A percentile compares a stretch with the other conserved stretches of the same genome.
Evolutionary conservation across 2,329 filamentous ascomycete genomes (phyloP).

Genomic region (Fusarium nematophilum): DNA sequence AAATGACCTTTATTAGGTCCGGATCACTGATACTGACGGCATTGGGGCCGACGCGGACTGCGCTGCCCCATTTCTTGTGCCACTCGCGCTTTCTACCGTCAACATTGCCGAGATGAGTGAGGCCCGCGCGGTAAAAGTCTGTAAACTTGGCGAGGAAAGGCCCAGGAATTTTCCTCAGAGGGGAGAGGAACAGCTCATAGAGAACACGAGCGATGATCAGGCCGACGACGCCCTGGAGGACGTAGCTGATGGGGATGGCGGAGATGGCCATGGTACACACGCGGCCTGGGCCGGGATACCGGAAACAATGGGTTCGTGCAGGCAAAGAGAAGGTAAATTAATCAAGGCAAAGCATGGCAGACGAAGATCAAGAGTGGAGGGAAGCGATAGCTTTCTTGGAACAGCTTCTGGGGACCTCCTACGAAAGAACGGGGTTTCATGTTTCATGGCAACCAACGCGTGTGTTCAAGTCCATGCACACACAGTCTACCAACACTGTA

Average conservation of each 20-base stretch:
- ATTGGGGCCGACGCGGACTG: conserved; percentile 31
- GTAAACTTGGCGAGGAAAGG: conserved; percentile 23
- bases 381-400: too few species aligned
- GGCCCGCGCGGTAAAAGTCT: conserved; percentile 29
- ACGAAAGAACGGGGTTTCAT: too few species aligned
- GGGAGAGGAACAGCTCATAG: conserved; percentile 27
- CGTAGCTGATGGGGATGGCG: conserved; percentile 1
- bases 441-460: too few species aligned
- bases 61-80: conserved; percentile 31
- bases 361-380: too few species aligned
- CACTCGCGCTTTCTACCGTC: conserved; percentile 17
- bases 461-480: too few species aligned
- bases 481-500: too few species aligned
- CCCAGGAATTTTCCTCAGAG: conserved; percentile 25
- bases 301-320: too few species aligned
- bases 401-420: too few species aligned
- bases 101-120: conserved; percentile 23
- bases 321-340: too few species aligned
- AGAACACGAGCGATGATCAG: conserved; percentile 12
- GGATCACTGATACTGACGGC: conserved; percentile 33
- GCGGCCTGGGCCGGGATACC: not conserved
- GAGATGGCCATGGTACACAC: conserved; percentile 26
- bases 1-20: conserved; percentile 30
- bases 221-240: conserved; percentile 12
- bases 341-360: too few species aligned